phyloP scores from a whole-genome alignment of 345 rosid genomes.

The Eucalyptus dawsonii region DNA sequence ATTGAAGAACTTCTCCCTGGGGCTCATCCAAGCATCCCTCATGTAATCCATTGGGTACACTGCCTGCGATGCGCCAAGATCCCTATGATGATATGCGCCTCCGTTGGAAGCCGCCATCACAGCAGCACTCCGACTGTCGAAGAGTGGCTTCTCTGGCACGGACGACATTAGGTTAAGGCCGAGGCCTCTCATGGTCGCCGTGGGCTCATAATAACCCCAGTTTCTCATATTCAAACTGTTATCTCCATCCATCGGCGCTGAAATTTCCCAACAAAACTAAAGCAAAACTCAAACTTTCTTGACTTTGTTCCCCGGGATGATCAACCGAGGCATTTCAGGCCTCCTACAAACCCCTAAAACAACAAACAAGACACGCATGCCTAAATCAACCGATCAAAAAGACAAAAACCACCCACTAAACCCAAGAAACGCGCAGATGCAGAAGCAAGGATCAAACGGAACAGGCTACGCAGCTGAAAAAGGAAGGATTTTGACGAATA shows the following conservation, averaged over 20 bases:
- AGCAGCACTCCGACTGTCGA: not conserved
- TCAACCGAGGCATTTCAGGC: not conserved
- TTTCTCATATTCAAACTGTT: constrained; percentile 7
- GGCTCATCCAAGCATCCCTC: constrained; percentile 8
- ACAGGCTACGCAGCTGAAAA: not conserved
- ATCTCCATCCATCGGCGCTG: constrained; percentile 6
- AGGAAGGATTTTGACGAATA: not conserved
- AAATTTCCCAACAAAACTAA: not conserved
- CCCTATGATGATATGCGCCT: not conserved
- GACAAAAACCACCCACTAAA: not conserved
- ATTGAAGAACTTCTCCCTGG: constrained; percentile 4
- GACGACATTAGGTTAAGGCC: constrained; percentile 9
- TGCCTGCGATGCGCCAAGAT: not conserved
- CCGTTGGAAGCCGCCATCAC: not conserved
- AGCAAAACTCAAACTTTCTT: not conserved
- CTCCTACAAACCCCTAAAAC: not conserved
- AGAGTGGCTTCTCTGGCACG: constrained; percentile 1
- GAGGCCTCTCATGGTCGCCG: constrained; percentile 1
- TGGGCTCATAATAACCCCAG: constrained; percentile 19
- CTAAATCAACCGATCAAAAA: not conserved
- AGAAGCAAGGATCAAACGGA: not conserved
- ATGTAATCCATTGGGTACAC: constrained; percentile 1
- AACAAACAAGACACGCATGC: not conserved
- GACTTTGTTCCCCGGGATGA: not conserved
- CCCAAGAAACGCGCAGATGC: not conserved